Base-by-base conservation (phyloP, 768 basidiomycete genomes). In the Astraeus odoratus region DNA sequence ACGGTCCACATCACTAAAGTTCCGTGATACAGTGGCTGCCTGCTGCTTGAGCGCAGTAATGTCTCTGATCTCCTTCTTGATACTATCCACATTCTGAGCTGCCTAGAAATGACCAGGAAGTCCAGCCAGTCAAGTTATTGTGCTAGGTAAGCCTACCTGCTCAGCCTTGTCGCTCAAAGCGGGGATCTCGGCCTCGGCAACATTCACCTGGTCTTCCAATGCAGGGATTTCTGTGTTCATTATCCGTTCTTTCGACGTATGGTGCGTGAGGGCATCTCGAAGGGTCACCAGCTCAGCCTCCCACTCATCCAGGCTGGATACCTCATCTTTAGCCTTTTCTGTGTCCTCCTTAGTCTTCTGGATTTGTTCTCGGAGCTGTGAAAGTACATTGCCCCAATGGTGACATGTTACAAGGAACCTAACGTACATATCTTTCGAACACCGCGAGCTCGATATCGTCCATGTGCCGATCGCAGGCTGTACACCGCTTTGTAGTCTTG, bases 401-500 rank as follows among this genome's bases (percentile, higher is more conserved):
- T 19, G 10, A 24, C 3, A 33, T 18, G n/a, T n/a, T n/a, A n/a
- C n/a, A n/a, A n/a, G n/a, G n/a, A n/a, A n/a, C 33, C 42, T 18
- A 18, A 67, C 81, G 42, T 46, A 88, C 90, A 55, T 80, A 80
- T 65, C 73, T 75, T 60, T 93, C 85, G 49, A 93, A 87, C 1
- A 74, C 70, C 0, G 65, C 64, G 37, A 76, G 52, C 35, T 82
- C 81, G 2, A 59, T 56, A 22, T 75, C 73, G 18, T 75, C 67
- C 57, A 97, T 65, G 30, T 69, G 70, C 1, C 93, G 77, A 53
- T 81, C 79, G 58, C 95, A 98, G 7, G 80, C 81, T 9, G 76
- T 69, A 56, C 95, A 99, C 0, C 71, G 62, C 56, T 84, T 81
- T 50, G 82, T 76, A 40, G 71, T 67, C 57, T 76, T 77, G 26